These are phyloP conservation scores for Conticribra guillardii DNA, from an alignment of 108 stramenopile genomes.

Conservation along the genomic window DNA sequence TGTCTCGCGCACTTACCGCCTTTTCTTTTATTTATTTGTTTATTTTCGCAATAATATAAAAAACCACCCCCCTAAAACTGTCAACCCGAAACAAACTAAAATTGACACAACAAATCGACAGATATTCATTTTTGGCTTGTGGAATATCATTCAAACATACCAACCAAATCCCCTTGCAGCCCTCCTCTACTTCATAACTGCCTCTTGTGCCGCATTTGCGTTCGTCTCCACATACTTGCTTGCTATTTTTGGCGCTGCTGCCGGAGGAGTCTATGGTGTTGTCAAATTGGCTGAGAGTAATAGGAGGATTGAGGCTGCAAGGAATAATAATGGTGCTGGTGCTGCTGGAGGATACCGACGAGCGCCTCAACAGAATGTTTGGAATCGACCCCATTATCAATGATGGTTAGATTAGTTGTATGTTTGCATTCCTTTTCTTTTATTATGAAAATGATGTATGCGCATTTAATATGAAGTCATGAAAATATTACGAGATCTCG, in stretches of 20 bases:
- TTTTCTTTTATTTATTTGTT: no score
- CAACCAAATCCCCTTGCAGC: conserved; percentile 82
- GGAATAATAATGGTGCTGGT: conserved; percentile 13
- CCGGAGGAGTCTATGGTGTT: conserved; percentile 80
- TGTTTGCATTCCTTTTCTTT: neutral
- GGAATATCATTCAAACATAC: conserved; percentile 78
- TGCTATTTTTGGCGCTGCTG: conserved; percentile 82
- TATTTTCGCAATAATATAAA: neutral
- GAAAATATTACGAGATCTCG: neutral
- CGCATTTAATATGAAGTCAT: neutral
- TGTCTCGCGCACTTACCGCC: no score
- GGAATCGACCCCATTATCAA: conserved; percentile 50
- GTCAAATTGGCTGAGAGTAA: conserved; percentile 84
- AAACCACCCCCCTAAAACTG: neutral
- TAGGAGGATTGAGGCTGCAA: conserved; percentile 45
- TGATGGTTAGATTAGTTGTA: conserved; percentile 14
- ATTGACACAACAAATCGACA: neutral
- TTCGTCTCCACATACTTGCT: conserved; percentile 82
- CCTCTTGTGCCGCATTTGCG: conserved; percentile 80
- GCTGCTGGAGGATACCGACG: conserved; percentile 10
- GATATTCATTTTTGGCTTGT: conserved; percentile 82
- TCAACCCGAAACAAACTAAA: neutral
- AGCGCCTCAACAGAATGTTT: conserved; percentile 10
- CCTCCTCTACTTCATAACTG: conserved; percentile 75
- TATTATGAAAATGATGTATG: neutral